Evolutionary conservation across 768 basidiomycete species (phyloP).

Genomic region (Leccinum incarnatum): DNA sequence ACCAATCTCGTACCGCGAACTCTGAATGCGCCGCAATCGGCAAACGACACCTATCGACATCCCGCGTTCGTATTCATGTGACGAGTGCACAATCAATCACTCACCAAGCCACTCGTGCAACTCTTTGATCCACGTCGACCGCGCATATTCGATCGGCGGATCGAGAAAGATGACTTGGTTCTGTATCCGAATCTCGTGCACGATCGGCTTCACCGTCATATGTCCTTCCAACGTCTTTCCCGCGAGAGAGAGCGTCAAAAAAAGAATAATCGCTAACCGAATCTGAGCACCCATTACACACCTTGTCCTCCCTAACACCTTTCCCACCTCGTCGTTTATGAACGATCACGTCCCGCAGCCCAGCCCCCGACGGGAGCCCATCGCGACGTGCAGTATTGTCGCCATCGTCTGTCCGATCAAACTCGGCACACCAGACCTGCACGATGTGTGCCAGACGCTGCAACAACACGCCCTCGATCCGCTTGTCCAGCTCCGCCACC

Average conservation of each 20-base stretch:
- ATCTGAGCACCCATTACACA: constrained; percentile 25
- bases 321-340: constrained; percentile 44
- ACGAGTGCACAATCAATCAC: constrained; percentile 6
- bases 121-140: constrained; percentile 85
- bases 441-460: constrained; percentile 75
- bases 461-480: constrained; percentile 79
- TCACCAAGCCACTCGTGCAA: constrained; percentile 87
- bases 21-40: constrained; percentile 81
- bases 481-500: constrained; percentile 78
- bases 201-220: constrained; percentile 78
- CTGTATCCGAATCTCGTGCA: constrained; percentile 96
- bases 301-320: constrained; percentile 77
- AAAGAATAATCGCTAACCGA: not conserved
- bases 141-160: constrained; percentile 93
- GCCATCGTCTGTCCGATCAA: constrained; percentile 71
- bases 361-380: not conserved
- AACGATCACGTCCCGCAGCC: not conserved
- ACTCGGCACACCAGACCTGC: constrained; percentile 85
- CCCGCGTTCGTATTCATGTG: not conserved
- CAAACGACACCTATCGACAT: constrained; percentile 71
- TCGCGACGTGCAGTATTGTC: constrained; percentile 59
- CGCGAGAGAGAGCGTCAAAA: not conserved
- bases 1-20: constrained; percentile 95
- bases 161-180: constrained; percentile 99
- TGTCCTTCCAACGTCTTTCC: constrained; percentile 67